Percentiles rank a stretch among this genome's conserved stretches.
These are phyloP conservation scores for Rhinocladiella similis DNA, from an alignment of 2,329 filamentous ascomycete species.

Conservation along the genomic window DNA sequence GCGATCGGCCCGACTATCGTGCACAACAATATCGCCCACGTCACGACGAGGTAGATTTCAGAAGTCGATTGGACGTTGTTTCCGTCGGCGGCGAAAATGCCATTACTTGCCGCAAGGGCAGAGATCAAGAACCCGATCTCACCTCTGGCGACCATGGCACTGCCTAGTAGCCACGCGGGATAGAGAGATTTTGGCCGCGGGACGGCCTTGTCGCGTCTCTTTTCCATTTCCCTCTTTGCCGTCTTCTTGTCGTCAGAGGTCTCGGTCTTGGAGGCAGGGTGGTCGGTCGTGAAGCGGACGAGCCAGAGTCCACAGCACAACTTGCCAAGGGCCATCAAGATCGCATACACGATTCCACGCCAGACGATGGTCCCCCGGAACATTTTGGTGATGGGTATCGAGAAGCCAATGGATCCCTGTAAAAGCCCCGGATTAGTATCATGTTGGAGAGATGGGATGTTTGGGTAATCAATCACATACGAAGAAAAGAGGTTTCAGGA, in stretches of 20 bases:
- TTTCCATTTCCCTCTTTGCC: neutral
- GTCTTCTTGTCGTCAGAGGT: neutral
- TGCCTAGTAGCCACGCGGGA: conserved; percentile 65
- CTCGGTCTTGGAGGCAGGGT: neutral
- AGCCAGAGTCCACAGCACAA: conserved; percentile 62
- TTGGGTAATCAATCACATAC: conserved; percentile 35
- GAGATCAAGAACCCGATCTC: conserved; percentile 79
- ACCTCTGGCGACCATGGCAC: conserved; percentile 73
- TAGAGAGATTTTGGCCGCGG: conserved; percentile 55
- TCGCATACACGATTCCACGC: conserved; percentile 70
- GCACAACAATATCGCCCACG: conserved; percentile 59
- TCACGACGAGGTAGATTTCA: conserved; percentile 54
- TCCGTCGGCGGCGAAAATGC: conserved; percentile 41
- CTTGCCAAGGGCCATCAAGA: conserved; percentile 69
- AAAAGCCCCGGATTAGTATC: neutral
- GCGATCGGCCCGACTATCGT: conserved; percentile 56
- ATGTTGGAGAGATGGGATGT: neutral
- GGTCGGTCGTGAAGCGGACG: conserved; percentile 36
- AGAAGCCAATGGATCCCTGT: conserved; percentile 66
- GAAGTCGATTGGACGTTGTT: conserved; percentile 32
- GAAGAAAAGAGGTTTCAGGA: conserved; percentile 74
- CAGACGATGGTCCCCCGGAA: conserved; percentile 66
- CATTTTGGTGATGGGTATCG: conserved; percentile 71
- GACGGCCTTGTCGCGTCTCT: conserved; percentile 39
- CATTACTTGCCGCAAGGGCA: conserved; percentile 60